Evolutionary conservation across 192 early-diverging fungal genomes (phyloP).

Genomic region (Polychytrium aggregatum): DNA sequence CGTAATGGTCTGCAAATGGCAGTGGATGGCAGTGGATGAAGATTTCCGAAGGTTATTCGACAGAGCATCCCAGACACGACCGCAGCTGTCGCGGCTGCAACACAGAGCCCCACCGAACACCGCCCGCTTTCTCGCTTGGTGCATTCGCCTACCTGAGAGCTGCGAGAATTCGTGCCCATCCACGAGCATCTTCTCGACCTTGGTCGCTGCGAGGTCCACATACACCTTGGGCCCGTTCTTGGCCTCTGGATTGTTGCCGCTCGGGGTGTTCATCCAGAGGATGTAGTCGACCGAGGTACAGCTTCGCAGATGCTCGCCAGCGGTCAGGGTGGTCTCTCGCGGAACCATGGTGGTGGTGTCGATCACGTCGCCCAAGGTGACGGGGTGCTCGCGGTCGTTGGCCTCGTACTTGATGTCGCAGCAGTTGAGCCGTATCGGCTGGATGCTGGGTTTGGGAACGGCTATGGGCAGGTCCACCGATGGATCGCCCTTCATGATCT

Average conservation of each 20-base stretch:
- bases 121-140: background rate
- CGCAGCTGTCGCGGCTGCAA: no score
- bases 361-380: background rate
- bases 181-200: slow-evolving; percentile 11
- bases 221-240: background rate
- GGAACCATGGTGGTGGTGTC: background rate
- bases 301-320: background rate
- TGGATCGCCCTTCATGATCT: slow-evolving; percentile 15
- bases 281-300: background rate
- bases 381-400: no score
- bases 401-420: no score
- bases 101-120: background rate
- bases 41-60: no score
- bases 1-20: slow-evolving; percentile 11
- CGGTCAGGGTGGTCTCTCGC: slow-evolving; percentile 1
- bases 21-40: no score
- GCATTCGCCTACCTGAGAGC: slow-evolving; percentile 7
- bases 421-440: no score
- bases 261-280: background rate
- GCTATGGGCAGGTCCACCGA: background rate
- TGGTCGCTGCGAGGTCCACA: slow-evolving; percentile 5
- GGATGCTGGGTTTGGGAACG: no score
- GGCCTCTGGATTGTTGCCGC: background rate
- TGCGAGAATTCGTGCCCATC: slow-evolving; percentile 11
- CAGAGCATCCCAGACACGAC: no score